Evolutionary conservation across 202 grass and related monocot genomes (phyloP), one percentile per base, ranked within the genome.

Genomic region (Setaria italica): DNA sequence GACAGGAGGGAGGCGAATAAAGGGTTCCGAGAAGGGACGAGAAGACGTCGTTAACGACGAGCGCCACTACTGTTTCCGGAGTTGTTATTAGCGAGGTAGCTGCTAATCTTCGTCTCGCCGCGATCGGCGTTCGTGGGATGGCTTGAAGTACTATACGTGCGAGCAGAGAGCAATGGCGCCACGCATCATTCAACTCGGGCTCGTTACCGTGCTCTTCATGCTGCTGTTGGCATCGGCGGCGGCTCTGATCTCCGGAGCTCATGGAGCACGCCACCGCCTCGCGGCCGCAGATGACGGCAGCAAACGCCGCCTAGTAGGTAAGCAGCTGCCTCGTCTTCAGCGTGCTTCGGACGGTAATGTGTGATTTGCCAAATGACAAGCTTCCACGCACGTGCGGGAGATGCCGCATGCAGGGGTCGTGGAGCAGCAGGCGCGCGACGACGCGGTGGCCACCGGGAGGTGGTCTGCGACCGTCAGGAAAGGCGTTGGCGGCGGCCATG

Each of bases 401-500:
- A 35, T 25, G 2, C 42, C 34, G 37, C 25, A 25, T 25, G 25
- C 57, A 60, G 76, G 47, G n/a, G 60, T 5, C 4, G 14, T 14
- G 11, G 60, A 63, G 60, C 29, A 5, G 59, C 7, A 15, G 14
- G 2, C 0, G 45, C 43, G 43, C 43, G n/a, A 30, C 54, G 8
- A 11, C 66, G 19, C 35, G 45, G 62, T 19, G 14, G 13, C 58
- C 14, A 29, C 58, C 21, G 59, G 54, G 6, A 25, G 60, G 60
- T 63, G 25, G 29, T 63, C 60, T 0, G 11, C 29, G 60, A 15
- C 60, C 11, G 4, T 67, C 9, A 85, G 62, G 4, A 67, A 39
- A 50, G 70, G 50, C 25, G 86, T 75, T 29, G 70, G 70, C 20
- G 63, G 47, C 5, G 66, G 84, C 0, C n/a, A 21, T 3, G 85